Base-by-base conservation (phyloP, 1,284 basidiomycete species). In the Ganoderma lucidum region DNA sequence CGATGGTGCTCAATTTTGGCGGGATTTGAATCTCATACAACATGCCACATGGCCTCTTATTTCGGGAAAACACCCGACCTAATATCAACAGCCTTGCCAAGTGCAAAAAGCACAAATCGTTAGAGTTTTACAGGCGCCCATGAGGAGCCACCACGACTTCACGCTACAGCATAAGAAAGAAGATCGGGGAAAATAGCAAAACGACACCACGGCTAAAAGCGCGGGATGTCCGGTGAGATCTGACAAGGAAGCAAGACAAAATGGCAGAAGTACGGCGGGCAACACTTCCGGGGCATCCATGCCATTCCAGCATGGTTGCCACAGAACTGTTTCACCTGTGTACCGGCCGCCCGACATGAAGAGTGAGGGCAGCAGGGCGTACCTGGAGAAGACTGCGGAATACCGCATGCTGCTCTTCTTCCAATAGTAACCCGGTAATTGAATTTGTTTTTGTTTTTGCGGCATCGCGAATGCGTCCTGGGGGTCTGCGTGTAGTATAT, bases 261-360 rank as follows among this genome's bases (percentile, higher is more conserved):
- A 14, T 51, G 8, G 30, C 53, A 6, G 28, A 35, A 19, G 53
- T 17, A 56, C 30, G 30, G 17, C 30, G 53, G 17, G 15, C 4
- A 17, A 56, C 53, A 17, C 5, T 19, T 19, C 53, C 35, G 15
- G 30, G 53, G 53, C 14, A 56, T 32, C 53, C 53, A 56, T 23
- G 53, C 53, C 53, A 56, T 56, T 56, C 30, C 53, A 56, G 53
- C 53, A 19, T 35, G 53, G 28, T 17, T 4, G 53, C 30, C 53
- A 56, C 30, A 56, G 48, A 56, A 56, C 53, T 30, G 53, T 30
- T 9, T 19, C 53, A 56, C 53, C 6, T 32, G 53, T 32, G 17
- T 10, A 15, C n/a, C 30, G 53, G 14, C 48, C 23, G 9, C 48
- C 12, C 48, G 10, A 28, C 23, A 32, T 32, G 30, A 35, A 32